Base-by-base conservation (phyloP, 2,329 filamentous ascomycete genomes). In the Neofusicoccum cordaticola region DNA sequence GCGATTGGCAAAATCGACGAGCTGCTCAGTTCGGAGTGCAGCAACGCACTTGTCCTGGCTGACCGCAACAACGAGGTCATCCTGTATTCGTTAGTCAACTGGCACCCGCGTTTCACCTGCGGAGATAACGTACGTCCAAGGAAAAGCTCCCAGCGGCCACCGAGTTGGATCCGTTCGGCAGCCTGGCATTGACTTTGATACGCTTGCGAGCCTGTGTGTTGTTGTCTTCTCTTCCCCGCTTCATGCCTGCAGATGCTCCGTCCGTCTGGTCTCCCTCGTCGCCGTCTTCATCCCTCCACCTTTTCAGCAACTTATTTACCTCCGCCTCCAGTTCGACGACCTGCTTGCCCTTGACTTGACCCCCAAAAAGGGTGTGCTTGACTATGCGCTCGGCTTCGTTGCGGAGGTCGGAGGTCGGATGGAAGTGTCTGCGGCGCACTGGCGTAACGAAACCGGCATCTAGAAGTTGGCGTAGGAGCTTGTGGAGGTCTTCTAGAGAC, bases 11-110 rank as follows among this genome's bases (percentile, higher is more conserved):
- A 93, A 85, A n/a, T 87, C 83, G 61, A 89, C 86, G 2, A 98
- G 86, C 19, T 88, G 86, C 68, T 89, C 85, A 71, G 92, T 97
- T 64, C 94, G 91, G 67, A 97, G 82, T 57, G 91, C 88, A 9
- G 97, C 91, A 6, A 89, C 82, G 66, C 92, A 91, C 75, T 94
- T 96, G 64, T 93, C 90, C 71, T 92, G 89, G 73, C 97, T 97
- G 63, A 97, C 82, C 34, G 89, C 87, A 56, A 98, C 82, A 41
- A 93, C 84, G 68, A 93, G 82, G 65, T 90, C 85, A 57, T 87
- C 85, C 88, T 96, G 73, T 17, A 31, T 64, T 41, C n/a, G 57
- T 68, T 60, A 67, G 64, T 65, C 4, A 66, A 17, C 13, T 15
- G 34, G 17, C 11, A 37, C 44, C 12, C 19, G 4, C 39, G 44